Base-by-base conservation (phyloP, 768 basidiomycete genomes). In the Kwoniella dejecticola region DNA sequence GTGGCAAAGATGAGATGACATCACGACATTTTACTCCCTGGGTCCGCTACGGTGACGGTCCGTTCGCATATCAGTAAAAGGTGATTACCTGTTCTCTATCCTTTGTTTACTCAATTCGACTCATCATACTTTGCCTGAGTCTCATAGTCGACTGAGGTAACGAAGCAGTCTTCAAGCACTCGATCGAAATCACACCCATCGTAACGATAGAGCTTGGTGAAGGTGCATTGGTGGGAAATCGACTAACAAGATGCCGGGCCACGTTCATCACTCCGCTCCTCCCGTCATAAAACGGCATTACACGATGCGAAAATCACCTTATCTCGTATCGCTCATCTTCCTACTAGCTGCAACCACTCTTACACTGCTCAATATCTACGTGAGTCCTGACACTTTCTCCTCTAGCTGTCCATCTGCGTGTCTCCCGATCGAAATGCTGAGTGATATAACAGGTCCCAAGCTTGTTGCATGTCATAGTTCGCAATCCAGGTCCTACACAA, bases 281-380 rank as follows among this genome's bases (percentile, higher is more conserved):
- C 50, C 60, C 24, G n/a, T 21, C 27, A 45, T 53, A 19, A 62
- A 62, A 33, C 53, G 55, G 15, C 53, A 27, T 12, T 62, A 72
- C 46, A 62, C 70, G 3, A 50, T 75, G 59, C 53, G 74, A 24
- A 75, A 75, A 62, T 69, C 71, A 48, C 74, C 74, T 12, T 75
- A 75, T 58, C 60, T 72, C 49, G 64, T 72, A 15, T 72, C 74
- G 2, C 66, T 75, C 31, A 45, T 72, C 8, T 69, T 75, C 54
- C 52, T 78, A 21, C 60, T 78, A 11, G 64, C 63, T 1, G 73
- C 77, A 3, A 74, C 75, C 7, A 68, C 70, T 19, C 57, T 77
- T 8, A 75, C 75, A 11, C 45, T 78, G 17, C 44, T 77, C 5
- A 74, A 75, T 52, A 74, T 76, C 46, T 73, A 77, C 53, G 73